These are phyloP conservation scores for Colletotrichum brevisporum DNA, from an alignment of 2,329 filamentous ascomycete species.

Conservation along the genomic window DNA sequence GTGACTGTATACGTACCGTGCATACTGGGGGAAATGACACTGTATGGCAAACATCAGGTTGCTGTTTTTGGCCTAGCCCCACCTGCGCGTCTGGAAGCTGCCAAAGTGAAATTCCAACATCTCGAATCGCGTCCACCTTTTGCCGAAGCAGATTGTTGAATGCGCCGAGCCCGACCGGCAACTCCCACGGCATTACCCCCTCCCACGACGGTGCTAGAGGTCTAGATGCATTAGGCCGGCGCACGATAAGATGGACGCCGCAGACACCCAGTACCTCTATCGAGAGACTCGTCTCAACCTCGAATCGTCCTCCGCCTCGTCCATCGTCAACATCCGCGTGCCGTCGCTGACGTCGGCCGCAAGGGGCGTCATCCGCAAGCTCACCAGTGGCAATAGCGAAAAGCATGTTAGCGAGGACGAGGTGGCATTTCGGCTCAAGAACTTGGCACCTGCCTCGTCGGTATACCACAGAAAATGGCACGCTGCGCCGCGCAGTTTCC, in stretches of 20 bases:
- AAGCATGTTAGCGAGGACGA: constrained; percentile 73
- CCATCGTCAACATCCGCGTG: constrained; percentile 79
- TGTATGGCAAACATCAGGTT: constrained; percentile 49
- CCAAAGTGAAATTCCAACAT: constrained; percentile 41
- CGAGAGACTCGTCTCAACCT: constrained; percentile 90
- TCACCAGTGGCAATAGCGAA: constrained; percentile 49
- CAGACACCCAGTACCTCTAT: constrained; percentile 77
- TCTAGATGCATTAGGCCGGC: constrained; percentile 18
- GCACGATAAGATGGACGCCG: constrained; percentile 75
- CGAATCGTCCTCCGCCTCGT: constrained; percentile 78
- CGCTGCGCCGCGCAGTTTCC: constrained; percentile 84
- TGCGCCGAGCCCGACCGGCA: constrained; percentile 32
- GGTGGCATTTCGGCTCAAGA: constrained; percentile 77
- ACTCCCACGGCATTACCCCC: constrained; percentile 30
- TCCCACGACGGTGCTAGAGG: constrained; percentile 27
- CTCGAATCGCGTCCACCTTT: constrained; percentile 38
- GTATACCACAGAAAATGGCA: constrained; percentile 87
- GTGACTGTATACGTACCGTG: too few relatives aligned
- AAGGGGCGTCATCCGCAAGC: constrained; percentile 54
- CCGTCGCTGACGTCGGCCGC: constrained; percentile 66
- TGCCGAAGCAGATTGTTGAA: constrained; percentile 22
- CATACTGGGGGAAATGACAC: background rate
- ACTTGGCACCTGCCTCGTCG: constrained; percentile 83
- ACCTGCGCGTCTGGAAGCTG: constrained; percentile 32
- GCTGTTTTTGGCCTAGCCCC: constrained; percentile 52